phyloP scores from a whole-genome alignment of 2,329 filamentous ascomycete genomes.

The Ramularia endophylla region DNA sequence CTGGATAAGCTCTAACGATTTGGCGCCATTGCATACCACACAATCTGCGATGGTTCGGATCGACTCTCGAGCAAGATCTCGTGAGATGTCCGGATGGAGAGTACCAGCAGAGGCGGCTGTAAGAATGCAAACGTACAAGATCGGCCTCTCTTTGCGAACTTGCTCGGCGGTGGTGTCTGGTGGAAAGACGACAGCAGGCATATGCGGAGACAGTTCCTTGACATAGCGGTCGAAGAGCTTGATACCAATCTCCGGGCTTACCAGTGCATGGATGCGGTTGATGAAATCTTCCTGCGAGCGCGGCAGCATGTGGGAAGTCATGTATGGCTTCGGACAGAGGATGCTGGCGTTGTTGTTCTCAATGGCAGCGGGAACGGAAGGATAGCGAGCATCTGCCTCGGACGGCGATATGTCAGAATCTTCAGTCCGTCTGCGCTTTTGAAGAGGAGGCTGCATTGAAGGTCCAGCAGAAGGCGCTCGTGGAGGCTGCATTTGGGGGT shows the following conservation, averaged over 20 bases:
- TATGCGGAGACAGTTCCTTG: conserved; percentile 47
- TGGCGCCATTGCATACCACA: conserved; percentile 68
- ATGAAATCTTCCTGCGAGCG: conserved; percentile 26
- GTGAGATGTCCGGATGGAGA: conserved; percentile 52
- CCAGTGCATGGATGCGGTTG: conserved; percentile 38
- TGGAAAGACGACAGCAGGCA: conserved; percentile 55
- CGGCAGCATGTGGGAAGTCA: conserved; percentile 13
- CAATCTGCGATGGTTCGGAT: conserved; percentile 69
- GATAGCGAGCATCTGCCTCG: not conserved
- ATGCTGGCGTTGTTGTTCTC: conserved; percentile 12
- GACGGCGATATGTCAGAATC: conserved; percentile 6
- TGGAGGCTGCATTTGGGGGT: conserved; percentile 4
- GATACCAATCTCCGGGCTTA: conserved; percentile 48
- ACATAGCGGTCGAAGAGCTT: conserved; percentile 54
- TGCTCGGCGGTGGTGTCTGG: conserved; percentile 48
- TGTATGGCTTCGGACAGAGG: conserved; percentile 7
- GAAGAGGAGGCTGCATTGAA: conserved; percentile 18
- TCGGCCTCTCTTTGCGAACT: conserved; percentile 52
- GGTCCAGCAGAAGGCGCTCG: conserved; percentile 2
- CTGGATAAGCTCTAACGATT: conserved; percentile 78
- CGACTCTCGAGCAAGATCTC: conserved; percentile 59
- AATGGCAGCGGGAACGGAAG: not conserved
- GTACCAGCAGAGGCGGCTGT: conserved; percentile 48
- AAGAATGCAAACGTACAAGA: conserved; percentile 54
- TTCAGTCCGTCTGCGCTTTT: conserved; percentile 23